A percentile compares a stretch with the other conserved stretches of the same genome.
These are phyloP conservation scores for Neurospora sublineolata DNA, from an alignment of 495 filamentous ascomycete genomes.

Conservation along the genomic window DNA sequence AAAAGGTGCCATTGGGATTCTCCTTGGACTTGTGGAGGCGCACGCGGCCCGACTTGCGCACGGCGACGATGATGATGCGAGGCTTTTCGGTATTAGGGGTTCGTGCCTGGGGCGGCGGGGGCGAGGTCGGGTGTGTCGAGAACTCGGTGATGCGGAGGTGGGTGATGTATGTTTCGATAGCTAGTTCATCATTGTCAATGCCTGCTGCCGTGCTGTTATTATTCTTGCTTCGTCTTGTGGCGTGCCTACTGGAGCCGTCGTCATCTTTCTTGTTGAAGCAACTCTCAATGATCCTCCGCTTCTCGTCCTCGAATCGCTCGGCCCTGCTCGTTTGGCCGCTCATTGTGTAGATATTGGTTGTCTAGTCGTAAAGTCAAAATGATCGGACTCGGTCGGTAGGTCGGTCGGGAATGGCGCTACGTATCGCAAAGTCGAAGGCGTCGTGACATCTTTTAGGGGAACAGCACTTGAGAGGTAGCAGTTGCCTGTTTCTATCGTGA, in stretches of 20 bases:
- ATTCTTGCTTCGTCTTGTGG: neutral
- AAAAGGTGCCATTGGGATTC: slow-evolving; percentile 85
- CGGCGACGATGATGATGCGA: slow-evolving; percentile 81
- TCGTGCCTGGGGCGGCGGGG: slow-evolving; percentile 60
- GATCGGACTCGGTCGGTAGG: neutral
- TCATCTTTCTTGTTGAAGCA: slow-evolving; percentile 82
- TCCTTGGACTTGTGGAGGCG: slow-evolving; percentile 95
- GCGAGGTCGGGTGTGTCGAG: slow-evolving; percentile 68
- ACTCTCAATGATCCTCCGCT: slow-evolving; percentile 79
- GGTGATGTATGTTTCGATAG: slow-evolving; percentile 88
- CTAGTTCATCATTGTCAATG: slow-evolving; percentile 7
- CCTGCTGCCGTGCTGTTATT: neutral
- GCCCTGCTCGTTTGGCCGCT: slow-evolving; percentile 52
- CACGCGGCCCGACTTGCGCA: slow-evolving; percentile 82
- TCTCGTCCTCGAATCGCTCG: slow-evolving; percentile 91
- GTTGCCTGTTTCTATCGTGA: neutral
- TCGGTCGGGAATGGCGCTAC: neutral
- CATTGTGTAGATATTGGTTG: no score
- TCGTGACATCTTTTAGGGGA: neutral
- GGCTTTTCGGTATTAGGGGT: slow-evolving; percentile 68
- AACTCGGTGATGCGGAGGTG: slow-evolving; percentile 87
- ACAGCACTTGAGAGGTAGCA: neutral
- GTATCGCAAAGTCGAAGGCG: neutral
- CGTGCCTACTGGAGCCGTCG: slow-evolving; percentile 61
- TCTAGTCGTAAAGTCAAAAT: neutral